Evolutionary conservation across 176 grass and related monocot species (phyloP), one percentile per base, ranked within the genome.

Genomic region (Oryza coarctata): DNA sequence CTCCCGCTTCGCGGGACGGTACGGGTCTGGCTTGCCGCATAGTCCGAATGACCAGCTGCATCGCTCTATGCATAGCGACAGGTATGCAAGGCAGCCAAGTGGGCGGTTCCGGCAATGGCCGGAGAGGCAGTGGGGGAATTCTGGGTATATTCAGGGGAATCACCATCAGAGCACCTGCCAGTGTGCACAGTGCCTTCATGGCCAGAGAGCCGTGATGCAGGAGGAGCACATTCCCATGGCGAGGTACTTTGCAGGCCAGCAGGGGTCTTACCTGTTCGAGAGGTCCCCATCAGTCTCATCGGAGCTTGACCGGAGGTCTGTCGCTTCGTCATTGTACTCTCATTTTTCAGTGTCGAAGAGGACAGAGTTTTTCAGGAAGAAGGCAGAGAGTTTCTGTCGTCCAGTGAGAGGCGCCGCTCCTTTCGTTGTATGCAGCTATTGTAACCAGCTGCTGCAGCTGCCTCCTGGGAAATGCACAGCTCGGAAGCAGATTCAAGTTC

Each of bases 391-490:
- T 49, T 85, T 55, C 60, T 93, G 85, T 74, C 75, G 69, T 28
- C 86, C 90, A 15, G 52, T 84, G 9, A 91, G 83, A 41, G 92
- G 95, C 28, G 90, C 90, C 2, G 85, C 92, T 55, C 95, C 95
- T 50, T 98, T 98, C 44, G 27, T 90, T 9, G 67, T 89, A 25
- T 98, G 95, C 86, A 85, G 36, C 80, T 82, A 68, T 74, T 98
- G 95, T 75, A 91, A 74, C 68, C 83, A 86, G 52, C 86, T 98
- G 18, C 75, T 94, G 88, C 88, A 89, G 82, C 70, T 98, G 79
- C 90, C 95, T 63, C 74, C 69, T 0, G 70, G 60, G 38, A 87
- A 86, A 84, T 84, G 63, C 69, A n/a, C 86, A 36, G 10, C 70
- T 31, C 49, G 79, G 68, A 89, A 70, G 82, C 50, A 78, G 25